Conservation (phyloP, 1,284 basidiomycete genomes). For the Melampsora americana region DNA sequence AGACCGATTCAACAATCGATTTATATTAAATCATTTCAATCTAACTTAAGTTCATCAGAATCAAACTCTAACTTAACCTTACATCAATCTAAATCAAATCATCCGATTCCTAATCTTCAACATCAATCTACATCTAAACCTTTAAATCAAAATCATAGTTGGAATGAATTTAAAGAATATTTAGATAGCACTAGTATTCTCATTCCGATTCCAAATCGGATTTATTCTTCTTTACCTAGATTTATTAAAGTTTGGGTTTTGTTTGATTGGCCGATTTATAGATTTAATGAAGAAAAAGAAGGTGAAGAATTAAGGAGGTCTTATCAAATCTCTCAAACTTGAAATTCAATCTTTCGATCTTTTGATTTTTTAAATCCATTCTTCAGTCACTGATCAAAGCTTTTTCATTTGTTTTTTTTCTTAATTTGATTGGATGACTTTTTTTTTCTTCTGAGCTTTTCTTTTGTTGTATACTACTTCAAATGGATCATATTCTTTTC, state of each 20-base stretch:
- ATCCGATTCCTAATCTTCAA: background rate
- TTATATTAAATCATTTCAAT: slow-evolving; percentile 62
- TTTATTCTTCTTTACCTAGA: slow-evolving; percentile 63
- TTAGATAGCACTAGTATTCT: slow-evolving; percentile 63
- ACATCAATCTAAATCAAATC: background rate
- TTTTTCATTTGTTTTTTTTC: too few relatives aligned
- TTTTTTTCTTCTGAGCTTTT: too few relatives aligned
- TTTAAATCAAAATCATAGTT: slow-evolving; percentile 49
- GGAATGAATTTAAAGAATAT: slow-evolving; percentile 50
- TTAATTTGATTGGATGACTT: too few relatives aligned
- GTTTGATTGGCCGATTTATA: slow-evolving; percentile 65
- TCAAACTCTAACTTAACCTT: slow-evolving; percentile 45
- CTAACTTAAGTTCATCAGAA: slow-evolving; percentile 50
- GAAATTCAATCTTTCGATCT: too few relatives aligned
- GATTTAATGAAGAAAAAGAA: slow-evolving; percentile 60
- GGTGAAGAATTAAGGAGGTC: too few relatives aligned
- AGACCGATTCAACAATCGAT: slow-evolving; percentile 68
- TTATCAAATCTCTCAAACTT: too few relatives aligned
- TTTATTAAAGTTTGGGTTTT: slow-evolving; percentile 63
- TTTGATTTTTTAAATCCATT: too few relatives aligned
- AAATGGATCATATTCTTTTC: too few relatives aligned
- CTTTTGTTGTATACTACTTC: too few relatives aligned
- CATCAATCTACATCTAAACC: too few relatives aligned
- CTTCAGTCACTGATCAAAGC: too few relatives aligned
- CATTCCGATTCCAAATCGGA: slow-evolving; percentile 63